phyloP scores from a whole-genome alignment of 805 yeast species.

The Kodamaea lidongshanica region DNA sequence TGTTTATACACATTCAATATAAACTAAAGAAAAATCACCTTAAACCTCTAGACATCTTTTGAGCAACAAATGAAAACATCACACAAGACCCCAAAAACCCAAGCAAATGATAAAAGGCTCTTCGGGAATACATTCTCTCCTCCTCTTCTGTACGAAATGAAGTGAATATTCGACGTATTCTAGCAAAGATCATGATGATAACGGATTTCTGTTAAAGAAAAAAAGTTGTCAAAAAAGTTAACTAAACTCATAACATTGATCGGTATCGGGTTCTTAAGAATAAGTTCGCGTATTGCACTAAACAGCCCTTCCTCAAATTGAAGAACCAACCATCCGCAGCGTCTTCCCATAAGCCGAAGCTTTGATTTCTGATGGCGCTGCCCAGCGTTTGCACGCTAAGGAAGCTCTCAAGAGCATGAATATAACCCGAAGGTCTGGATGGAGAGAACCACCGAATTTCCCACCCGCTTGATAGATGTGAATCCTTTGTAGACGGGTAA shows the following conservation, averaged over 20 bases:
- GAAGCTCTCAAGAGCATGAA: slow-evolving; percentile 49
- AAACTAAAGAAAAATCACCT: background rate
- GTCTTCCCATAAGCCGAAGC: slow-evolving; percentile 43
- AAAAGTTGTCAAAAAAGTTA: slow-evolving; percentile 14
- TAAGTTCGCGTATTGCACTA: slow-evolving; percentile 57
- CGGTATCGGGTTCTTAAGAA: slow-evolving; percentile 53
- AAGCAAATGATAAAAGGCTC: slow-evolving; percentile 69
- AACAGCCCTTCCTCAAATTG: slow-evolving; percentile 35
- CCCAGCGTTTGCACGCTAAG: slow-evolving; percentile 56
- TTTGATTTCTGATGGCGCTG: slow-evolving; percentile 50
- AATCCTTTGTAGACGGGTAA: slow-evolving; percentile 37
- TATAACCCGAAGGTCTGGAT: slow-evolving; percentile 24
- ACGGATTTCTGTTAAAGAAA: slow-evolving; percentile 1
- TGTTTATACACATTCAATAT: slow-evolving; percentile 4
- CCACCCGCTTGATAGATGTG: slow-evolving; percentile 39
- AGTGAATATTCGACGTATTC: slow-evolving; percentile 70
- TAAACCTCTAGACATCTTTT: slow-evolving; percentile 33
- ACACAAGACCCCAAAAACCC: slow-evolving; percentile 82
- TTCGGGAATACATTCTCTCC: slow-evolving; percentile 67
- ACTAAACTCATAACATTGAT: slow-evolving; percentile 46
- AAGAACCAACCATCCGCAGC: slow-evolving; percentile 50
- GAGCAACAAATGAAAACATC: slow-evolving; percentile 73
- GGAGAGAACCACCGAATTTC: slow-evolving; percentile 62
- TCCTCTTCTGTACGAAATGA: slow-evolving; percentile 84
- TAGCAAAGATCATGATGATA: slow-evolving; percentile 67